Percentiles rank a stretch among this genome's conserved stretches.
These are phyloP conservation scores for Vitis rotundifolia DNA, from an alignment of 164 flowering plant genomes.

Conservation along the genomic window DNA sequence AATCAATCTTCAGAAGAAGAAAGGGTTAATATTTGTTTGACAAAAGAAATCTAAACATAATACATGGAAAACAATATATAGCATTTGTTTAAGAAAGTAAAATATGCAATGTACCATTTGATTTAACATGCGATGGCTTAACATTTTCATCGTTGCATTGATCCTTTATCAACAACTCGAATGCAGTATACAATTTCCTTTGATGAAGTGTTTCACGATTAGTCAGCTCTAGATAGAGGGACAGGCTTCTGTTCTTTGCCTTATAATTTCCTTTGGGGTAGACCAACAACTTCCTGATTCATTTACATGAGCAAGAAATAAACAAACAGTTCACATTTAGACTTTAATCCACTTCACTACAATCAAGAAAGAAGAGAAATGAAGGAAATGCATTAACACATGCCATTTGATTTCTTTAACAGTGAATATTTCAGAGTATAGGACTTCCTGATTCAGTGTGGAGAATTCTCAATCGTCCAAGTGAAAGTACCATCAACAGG, in stretches of 20 bases:
- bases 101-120: no score
- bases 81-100: no score
- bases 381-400: no score
- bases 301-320: not conserved
- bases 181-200: not conserved
- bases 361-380: no score
- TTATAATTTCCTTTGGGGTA: not conserved
- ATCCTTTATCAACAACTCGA: not conserved
- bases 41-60: no score
- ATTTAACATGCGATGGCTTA: no score
- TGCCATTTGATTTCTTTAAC: constrained; percentile 1
- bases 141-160: not conserved
- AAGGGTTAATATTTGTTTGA: no score
- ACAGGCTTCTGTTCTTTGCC: not conserved
- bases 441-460: not conserved
- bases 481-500: not conserved
- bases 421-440: not conserved
- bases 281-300: not conserved
- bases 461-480: constrained; percentile 13
- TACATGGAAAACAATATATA: no score
- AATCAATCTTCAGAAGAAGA: no score
- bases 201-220: not conserved
- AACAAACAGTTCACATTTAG: not conserved
- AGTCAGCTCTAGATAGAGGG: not conserved
- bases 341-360: no score